Percentiles rank a stretch among this genome's conserved stretches.
Conservation (phyloP, 192 early-diverging fungal species). For the Pilaira anomala region DNA sequence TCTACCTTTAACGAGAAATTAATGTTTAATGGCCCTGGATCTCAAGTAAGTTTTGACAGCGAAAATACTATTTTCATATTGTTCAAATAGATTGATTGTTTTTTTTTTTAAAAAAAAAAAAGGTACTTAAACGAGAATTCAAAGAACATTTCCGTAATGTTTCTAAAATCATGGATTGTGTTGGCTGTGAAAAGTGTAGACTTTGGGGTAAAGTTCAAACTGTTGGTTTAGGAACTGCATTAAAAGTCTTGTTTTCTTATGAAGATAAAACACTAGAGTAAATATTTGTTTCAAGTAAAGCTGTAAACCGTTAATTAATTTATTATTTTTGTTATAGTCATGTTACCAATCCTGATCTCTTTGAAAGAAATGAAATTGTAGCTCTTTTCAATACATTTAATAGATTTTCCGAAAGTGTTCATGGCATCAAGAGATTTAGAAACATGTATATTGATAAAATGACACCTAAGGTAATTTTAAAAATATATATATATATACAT, state of each 20-base stretch:
- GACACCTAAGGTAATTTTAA: neutral
- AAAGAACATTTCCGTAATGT: constrained; percentile 93
- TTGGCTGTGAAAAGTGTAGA: constrained; percentile 97
- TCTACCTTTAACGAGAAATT: constrained; percentile 87
- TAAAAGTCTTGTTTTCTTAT: constrained; percentile 94
- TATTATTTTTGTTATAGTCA: constrained; percentile 32
- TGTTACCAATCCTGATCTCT: constrained; percentile 47
- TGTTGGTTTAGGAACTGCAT: constrained; percentile 91
- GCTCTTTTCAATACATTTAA: constrained; percentile 87
- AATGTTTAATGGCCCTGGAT: constrained; percentile 72
- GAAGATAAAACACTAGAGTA: constrained; percentile 65
- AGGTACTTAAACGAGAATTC: constrained; percentile 82
- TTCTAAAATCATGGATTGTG: constrained; percentile 98
- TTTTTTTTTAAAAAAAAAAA: constrained; percentile 2
- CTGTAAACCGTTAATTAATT: neutral
- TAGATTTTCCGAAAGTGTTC: constrained; percentile 82
- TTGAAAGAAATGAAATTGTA: constrained; percentile 83
- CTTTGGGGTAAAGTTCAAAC: constrained; percentile 98
- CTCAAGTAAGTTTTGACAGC: constrained; percentile 32
- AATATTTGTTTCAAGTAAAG: constrained; percentile 18
- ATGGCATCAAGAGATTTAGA: constrained; percentile 78
- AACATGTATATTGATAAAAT: constrained; percentile 59
- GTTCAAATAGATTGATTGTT: neutral
- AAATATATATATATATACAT: neutral
- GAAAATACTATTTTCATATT: neutral